A percentile compares a stretch with the other conserved stretches of the same genome.
Evolutionary conservation across 2,329 filamentous ascomycete genomes (phyloP).

Genomic region (Aspergillus versicolor): DNA sequence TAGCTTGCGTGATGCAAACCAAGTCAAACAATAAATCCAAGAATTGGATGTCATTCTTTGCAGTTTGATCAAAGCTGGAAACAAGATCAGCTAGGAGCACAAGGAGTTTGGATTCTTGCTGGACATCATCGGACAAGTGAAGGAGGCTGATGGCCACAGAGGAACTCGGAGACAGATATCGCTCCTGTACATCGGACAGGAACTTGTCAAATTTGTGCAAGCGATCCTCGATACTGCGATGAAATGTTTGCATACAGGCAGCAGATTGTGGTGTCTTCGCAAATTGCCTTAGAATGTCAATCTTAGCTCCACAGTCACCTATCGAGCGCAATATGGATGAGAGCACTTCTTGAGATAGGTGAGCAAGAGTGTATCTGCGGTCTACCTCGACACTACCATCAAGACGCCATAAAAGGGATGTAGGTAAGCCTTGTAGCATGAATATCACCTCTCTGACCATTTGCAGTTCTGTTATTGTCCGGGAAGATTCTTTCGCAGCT

Average conservation of each 20-base stretch:
- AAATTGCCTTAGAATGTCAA: conserved; percentile 54
- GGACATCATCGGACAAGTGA: conserved; percentile 59
- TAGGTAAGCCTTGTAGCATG: conserved; percentile 79
- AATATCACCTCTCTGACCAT: conserved; percentile 75
- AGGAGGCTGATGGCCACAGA: conserved; percentile 67
- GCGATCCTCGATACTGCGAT: conserved; percentile 59
- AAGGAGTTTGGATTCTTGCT: conserved; percentile 55
- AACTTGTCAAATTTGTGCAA: conserved; percentile 59
- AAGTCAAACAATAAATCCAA: conserved; percentile 76
- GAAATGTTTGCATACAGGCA: conserved; percentile 69
- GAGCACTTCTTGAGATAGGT: conserved; percentile 34
- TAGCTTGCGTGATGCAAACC: conserved; percentile 67
- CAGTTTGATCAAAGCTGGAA: conserved; percentile 50
- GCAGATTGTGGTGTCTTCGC: conserved; percentile 45
- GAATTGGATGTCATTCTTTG: conserved; percentile 64
- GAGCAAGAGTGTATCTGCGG: conserved; percentile 34
- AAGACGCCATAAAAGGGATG: conserved; percentile 62
- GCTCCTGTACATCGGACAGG: conserved; percentile 61
- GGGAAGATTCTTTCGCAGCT: conserved; percentile 21
- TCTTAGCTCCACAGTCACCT: conserved; percentile 47
- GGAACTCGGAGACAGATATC: conserved; percentile 55
- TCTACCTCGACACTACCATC: conserved; percentile 38
- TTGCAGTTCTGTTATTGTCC: conserved; percentile 66
- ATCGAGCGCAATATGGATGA: conserved; percentile 42
- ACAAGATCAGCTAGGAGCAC: conserved; percentile 63